phyloP scores from a whole-genome alignment of 148 eudicot genomes.

The Tetragonia tetragonoides region DNA sequence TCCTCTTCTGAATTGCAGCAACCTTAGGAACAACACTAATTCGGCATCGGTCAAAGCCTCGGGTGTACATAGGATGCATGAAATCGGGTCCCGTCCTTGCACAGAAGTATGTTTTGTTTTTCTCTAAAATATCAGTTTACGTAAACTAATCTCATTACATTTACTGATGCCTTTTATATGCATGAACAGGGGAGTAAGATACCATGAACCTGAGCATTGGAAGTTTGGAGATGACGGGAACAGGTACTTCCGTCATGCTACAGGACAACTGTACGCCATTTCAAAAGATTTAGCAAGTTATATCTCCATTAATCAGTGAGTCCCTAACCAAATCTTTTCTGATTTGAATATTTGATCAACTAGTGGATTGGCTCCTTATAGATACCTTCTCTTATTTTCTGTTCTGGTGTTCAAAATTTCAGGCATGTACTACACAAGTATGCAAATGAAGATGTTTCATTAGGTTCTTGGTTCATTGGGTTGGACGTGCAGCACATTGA shows the following conservation, averaged over 20 bases:
- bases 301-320: conserved; percentile 67
- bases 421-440: conserved; percentile 83
- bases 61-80: conserved; percentile 86
- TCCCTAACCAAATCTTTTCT: conserved; percentile 10
- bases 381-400: conserved; percentile 2
- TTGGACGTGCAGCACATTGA: conserved; percentile 84
- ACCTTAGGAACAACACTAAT: conserved; percentile 60
- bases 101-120: conserved; percentile 51
- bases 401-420: conserved; percentile 10
- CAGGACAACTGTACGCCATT: conserved; percentile 78
- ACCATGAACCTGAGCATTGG: conserved; percentile 88
- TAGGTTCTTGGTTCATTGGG: conserved; percentile 91
- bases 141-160: background rate
- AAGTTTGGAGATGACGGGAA: conserved; percentile 78
- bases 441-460: conserved; percentile 82
- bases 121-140: background rate
- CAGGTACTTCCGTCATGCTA: conserved; percentile 82
- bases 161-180: conserved; percentile 2
- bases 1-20: conserved; percentile 36
- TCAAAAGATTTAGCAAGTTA: conserved; percentile 71
- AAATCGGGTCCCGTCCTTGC: conserved; percentile 95
- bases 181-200: conserved; percentile 64
- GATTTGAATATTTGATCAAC: background rate
- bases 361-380: no score
- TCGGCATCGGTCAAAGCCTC: conserved; percentile 61